Base-by-base conservation (phyloP, 2,329 filamentous ascomycete genomes). In the Venturia nashicola region DNA sequence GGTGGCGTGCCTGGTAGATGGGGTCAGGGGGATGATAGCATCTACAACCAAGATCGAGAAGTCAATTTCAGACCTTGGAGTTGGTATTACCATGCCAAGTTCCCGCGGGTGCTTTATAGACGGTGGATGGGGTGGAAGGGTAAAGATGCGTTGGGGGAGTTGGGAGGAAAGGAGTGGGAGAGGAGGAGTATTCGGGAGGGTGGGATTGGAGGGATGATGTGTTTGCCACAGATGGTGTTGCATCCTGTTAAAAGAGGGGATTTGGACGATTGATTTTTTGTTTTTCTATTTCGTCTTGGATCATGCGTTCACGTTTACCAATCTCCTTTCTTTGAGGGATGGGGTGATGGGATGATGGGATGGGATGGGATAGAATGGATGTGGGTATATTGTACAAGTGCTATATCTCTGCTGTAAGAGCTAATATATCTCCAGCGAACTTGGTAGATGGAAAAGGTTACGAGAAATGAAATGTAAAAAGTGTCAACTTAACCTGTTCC, bases 41-140 rank as follows among this genome's bases (percentile, higher is more conserved):
- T 75, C 9, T 79, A 79, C 65, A 78, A 78, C 65, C 75, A 76
- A 44, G 89, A 94, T 68, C 82, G 90, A 20, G 92, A 97, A 76
- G 90, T 94, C 75, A 96, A 97, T 74, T 87, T 97, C 72, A 81
- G 82, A 63, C 91, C 92, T 0, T 85, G 91, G 70, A 91, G 87
- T 23, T 97, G 91, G 91, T 97, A 94, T 75, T 97, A 96, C 75
- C 90, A 91, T 68, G 88, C 89, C 0, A 85, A 86, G 1, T 96
- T 96, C 71, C 86, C 89, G 7, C 83, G 86, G 2, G 90, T 90
- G 67, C 71, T 97, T 71, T 97, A 94, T 79, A 82, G 85, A 61
- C 82, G 91, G 66, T 97, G 93, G 93, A 77, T 96, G 43, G 92
- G 91, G 1, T 85, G 93, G 70, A 85, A 83, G 67, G 87, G 93